Conservation (phyloP, 176 grass and related monocot species). For the Hordeum marinum region DNA sequence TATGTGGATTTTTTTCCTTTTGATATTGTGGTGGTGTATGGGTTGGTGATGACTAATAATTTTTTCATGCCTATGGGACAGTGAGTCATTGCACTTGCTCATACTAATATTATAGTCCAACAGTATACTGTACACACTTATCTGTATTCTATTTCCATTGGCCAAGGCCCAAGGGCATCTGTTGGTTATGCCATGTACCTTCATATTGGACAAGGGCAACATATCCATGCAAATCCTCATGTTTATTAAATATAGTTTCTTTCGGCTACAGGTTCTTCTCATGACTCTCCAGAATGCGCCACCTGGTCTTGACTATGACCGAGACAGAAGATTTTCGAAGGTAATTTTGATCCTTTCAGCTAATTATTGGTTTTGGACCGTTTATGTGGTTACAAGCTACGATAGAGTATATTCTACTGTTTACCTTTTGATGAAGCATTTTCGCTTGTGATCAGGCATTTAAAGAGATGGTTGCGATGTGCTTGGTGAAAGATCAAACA, state of each 20-base stretch:
- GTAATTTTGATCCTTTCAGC: constrained; percentile 68
- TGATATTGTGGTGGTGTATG: not conserved
- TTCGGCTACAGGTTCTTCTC: constrained; percentile 75
- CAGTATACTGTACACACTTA: not conserved
- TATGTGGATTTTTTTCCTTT: not conserved
- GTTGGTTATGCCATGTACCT: not conserved
- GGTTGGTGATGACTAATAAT: not conserved
- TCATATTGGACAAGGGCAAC: not conserved
- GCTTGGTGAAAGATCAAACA: constrained; percentile 97
- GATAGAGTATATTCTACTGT: constrained; percentile 16
- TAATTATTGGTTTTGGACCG: constrained; percentile 15
- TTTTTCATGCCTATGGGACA: not conserved
- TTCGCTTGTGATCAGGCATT: constrained; percentile 89
- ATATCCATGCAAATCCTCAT: not conserved
- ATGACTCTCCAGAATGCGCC: constrained; percentile 99
- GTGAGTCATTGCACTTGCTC: not conserved
- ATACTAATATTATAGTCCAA: not conserved
- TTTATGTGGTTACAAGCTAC: constrained; percentile 5
- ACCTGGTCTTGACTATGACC: constrained; percentile 98
- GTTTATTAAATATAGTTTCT: constrained; percentile 1
- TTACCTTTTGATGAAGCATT: constrained; percentile 56
- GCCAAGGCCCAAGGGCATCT: not conserved
- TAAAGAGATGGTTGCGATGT: constrained; percentile 99
- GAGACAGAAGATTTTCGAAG: constrained; percentile 95
- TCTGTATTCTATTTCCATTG: not conserved